Evolutionary conservation across 371 early-diverging fungal genomes (phyloP).

Genomic region (Mortierella sp.): DNA sequence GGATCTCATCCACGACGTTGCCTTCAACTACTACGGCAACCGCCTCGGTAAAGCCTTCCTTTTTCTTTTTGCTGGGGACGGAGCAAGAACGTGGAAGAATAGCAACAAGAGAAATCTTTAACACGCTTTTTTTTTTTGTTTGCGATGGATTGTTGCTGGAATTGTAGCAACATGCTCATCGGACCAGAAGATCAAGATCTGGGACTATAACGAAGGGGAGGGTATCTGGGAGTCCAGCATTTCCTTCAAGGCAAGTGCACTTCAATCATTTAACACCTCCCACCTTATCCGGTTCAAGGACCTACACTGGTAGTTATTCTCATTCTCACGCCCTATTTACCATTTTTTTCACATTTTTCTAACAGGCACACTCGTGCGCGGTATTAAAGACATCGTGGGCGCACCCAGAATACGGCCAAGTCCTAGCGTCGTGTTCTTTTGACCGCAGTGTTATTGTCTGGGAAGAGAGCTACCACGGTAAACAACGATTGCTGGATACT

Average conservation of each 20-base stretch:
- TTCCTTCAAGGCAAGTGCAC: slow-evolving; percentile 77
- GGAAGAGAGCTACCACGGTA: slow-evolving; percentile 89
- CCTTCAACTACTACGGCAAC: slow-evolving; percentile 94
- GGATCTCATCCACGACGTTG: slow-evolving; percentile 93
- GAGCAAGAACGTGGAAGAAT: neutral
- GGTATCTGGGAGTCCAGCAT: slow-evolving; percentile 88
- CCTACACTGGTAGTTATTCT: neutral
- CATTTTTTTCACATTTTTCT: neutral
- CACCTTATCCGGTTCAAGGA: neutral
- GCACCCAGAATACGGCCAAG: slow-evolving; percentile 94
- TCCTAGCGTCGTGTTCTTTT: slow-evolving; percentile 93
- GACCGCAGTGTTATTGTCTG: slow-evolving; percentile 93
- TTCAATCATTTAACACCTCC: neutral
- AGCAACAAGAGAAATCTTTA: neutral
- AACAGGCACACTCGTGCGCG: slow-evolving; percentile 88
- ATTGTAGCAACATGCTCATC: slow-evolving; percentile 84
- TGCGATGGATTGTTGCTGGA: neutral
- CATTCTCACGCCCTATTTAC: neutral
- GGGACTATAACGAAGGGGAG: slow-evolving; percentile 82
- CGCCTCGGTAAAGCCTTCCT: slow-evolving; percentile 67
- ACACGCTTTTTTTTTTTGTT: neutral
- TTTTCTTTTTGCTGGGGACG: neutral
- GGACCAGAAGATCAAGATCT: slow-evolving; percentile 94
- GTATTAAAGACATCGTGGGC: slow-evolving; percentile 91
- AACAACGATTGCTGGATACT: neutral